Evolutionary conservation across 148 eudicot genomes (phyloP).

Genomic region (Cornus suecica): DNA sequence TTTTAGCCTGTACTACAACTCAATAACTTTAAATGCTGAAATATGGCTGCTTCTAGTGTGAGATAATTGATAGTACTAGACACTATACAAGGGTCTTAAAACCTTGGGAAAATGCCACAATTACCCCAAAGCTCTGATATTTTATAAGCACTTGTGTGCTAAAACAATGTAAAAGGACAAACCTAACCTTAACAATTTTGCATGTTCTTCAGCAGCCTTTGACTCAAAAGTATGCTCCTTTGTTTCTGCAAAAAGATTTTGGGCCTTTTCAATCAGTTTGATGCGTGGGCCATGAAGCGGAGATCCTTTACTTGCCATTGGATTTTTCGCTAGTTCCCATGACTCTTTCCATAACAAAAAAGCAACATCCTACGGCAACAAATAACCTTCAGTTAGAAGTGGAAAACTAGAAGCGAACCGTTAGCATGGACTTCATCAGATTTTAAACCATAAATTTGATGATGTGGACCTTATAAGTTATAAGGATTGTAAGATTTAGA

Average conservation of each 20-base stretch:
- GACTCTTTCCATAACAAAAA: constrained; percentile 93
- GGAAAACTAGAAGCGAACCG: not conserved
- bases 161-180: not conserved
- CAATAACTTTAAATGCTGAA: not conserved
- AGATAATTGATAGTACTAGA: not conserved
- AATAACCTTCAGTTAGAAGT: constrained; percentile 7
- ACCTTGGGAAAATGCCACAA: not conserved
- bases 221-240: constrained; percentile 93
- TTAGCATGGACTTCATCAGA: constrained; percentile 13
- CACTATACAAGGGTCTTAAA: not conserved
- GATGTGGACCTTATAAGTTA: not conserved
- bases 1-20: not conserved
- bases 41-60: not conserved
- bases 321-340: constrained; percentile 80
- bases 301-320: constrained; percentile 91
- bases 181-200: constrained; percentile 72
- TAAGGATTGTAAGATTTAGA: no score
- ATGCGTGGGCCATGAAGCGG: constrained; percentile 92
- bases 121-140: no score
- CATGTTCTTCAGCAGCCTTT: constrained; percentile 98
- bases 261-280: constrained; percentile 84
- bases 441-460: not conserved
- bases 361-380: constrained; percentile 74
- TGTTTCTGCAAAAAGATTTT: constrained; percentile 77
- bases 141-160: not conserved